A percentile compares a stretch with the other conserved stretches of the same genome.
These are phyloP conservation scores for Eimeria necatrix DNA, from an alignment of 169 alveolate genomes.

Conservation along the genomic window DNA sequence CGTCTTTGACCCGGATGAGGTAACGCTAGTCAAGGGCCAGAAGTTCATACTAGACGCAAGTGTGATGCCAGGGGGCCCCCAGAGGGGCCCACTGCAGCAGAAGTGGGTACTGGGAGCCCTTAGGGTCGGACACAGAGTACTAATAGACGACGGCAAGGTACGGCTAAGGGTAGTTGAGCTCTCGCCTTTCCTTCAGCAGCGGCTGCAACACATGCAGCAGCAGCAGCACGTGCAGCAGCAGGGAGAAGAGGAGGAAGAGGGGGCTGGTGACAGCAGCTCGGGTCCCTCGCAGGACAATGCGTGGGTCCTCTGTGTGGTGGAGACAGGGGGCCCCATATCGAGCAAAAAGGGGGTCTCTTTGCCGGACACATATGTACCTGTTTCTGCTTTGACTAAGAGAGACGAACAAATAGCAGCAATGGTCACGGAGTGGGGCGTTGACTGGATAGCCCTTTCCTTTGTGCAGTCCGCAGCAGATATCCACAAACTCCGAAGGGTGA, in stretches of 20 bases:
- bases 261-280: neutral
- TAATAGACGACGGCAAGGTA: constrained; percentile 98
- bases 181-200: neutral
- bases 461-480: constrained; percentile 88
- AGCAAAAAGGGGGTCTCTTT: constrained; percentile 90
- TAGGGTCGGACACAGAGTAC: constrained; percentile 92
- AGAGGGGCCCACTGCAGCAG: constrained; percentile 92
- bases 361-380: constrained; percentile 89
- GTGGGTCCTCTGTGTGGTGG: constrained; percentile 59
- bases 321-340: constrained; percentile 85
- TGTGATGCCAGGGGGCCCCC: constrained; percentile 92
- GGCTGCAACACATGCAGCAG: constrained; percentile 1
- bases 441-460: constrained; percentile 96
- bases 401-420: constrained; percentile 86
- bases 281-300: neutral
- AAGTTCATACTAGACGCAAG: constrained; percentile 94
- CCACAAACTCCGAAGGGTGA: constrained; percentile 87
- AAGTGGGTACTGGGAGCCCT: constrained; percentile 94
- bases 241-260: neutral
- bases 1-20: constrained; percentile 87
- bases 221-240: constrained; percentile 20
- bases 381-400: constrained; percentile 87
- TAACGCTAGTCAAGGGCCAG: constrained; percentile 93
- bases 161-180: constrained; percentile 90
- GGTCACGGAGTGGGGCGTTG: constrained; percentile 87